Base-by-base conservation (phyloP, 805 yeast species). In the Isabelozyma pseudorhagii region DNA sequence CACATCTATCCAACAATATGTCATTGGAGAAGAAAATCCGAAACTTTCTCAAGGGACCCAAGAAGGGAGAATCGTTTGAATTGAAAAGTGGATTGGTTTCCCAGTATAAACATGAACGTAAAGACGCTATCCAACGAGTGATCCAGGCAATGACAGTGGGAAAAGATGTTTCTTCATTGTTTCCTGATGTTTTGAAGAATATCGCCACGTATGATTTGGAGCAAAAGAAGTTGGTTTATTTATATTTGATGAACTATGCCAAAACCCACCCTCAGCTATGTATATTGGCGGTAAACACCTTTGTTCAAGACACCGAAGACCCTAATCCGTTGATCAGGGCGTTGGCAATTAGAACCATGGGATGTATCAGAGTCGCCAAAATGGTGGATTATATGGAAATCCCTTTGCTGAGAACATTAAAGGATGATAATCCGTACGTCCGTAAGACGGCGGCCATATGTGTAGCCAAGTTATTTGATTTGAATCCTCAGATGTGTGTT, bases 121-220 rank as follows among this genome's bases (percentile, higher is more conserved):
- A 94, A 66, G 99, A 94, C 67, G 96, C 99, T 14, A 94, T 94
- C 57, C 96, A 93, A 70, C 81, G 97, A 51, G 97, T 96, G 17
- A 94, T 94, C 63, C 96, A 94, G 50, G 98, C 97, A 51, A 94
- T 94, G 99, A 94, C 99, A 0, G 82, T 91, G 29, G 98, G 98
- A 9, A 94, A 94, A 64, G 99, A 94, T 67, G 98, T 94, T 21
- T 88, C 96, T 15, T 83, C 96, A 1, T 75, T 94, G 48, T 94
- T 94, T 60, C 99, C 99, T 1, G 98, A 94, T 67, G 96, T 94
- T 27, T 75, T 94, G 66, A 96, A 94, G 72, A 94, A 94, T 70
- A 87, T 94, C 58, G 97, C 99, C 48, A 94, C 99, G 1, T 93
- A 88, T 62, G 99, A 94, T 68, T 74, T 94, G 53, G 97, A 94